Evolutionary conservation across 495 filamentous ascomycete genomes (phyloP).

Genomic region (Xylona heveae): DNA sequence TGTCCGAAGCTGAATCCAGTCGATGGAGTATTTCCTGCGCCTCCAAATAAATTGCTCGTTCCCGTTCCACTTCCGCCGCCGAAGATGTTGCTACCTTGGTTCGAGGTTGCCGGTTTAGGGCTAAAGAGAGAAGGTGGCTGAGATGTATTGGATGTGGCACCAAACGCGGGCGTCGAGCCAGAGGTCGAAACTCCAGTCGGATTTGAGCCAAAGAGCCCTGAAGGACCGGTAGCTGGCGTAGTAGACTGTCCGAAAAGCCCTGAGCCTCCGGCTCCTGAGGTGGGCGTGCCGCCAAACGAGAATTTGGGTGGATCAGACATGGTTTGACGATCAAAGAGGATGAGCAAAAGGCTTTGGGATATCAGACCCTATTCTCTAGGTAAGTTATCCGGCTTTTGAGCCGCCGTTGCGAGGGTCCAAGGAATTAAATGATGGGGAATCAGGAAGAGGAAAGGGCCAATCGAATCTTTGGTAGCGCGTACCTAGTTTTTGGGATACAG

Average conservation of each 20-base stretch:
- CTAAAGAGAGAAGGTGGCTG: slow-evolving; percentile 3
- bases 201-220: slow-evolving; percentile 1
- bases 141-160: slow-evolving; percentile 1
- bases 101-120: neutral
- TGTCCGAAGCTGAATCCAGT: slow-evolving; percentile 10
- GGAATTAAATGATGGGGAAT: no score
- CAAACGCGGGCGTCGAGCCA: no score
- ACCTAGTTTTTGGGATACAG: no score
- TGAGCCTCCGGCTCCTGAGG: neutral
- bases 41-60: neutral
- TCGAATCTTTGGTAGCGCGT: no score
- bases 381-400: no score
- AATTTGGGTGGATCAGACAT: slow-evolving; percentile 10
- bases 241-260: slow-evolving; percentile 3
- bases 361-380: no score
- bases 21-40: slow-evolving; percentile 1
- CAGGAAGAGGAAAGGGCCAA: no score
- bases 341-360: no score
- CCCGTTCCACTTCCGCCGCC: slow-evolving; percentile 2
- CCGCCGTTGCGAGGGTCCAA: no score
- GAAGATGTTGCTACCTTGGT: slow-evolving; percentile 1
- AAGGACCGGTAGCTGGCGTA: neutral
- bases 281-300: slow-evolving; percentile 8
- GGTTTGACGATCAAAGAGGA: no score
- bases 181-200: neutral